Evolutionary conservation across 331 rosid genomes (phyloP), one percentile per base, ranked within the genome.

Genomic region (Pyrus hybrid): DNA sequence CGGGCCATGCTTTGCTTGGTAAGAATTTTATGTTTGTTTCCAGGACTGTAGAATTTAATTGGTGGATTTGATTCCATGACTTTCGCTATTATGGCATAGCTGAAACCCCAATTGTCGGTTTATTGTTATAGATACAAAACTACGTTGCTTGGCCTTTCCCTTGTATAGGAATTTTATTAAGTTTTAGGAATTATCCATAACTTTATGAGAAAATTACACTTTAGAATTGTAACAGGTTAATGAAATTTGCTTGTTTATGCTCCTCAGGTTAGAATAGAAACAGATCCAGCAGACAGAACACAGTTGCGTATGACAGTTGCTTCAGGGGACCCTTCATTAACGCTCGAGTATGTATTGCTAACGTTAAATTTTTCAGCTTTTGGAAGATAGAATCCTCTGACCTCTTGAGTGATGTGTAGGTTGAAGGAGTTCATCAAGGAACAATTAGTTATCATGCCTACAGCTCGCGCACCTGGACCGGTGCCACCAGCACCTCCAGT

Each of bases 281-380:
- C 99, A 8, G 99, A 95, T 82, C 99, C 99, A 68, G 97, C 99
- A 13, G 99, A 92, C 86, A 86, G 99, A 83, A 95, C 98, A 73
- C 99, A 95, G 84, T 79, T 95, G 81, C 97, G 99, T 54, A 87
- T 95, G 99, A 95, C 99, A 13, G 91, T 95, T 82, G 93, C 91
- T 80, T 92, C 99, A 7, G 99, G 99, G 87, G 99, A 95, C 79
- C 97, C 98, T 41, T 33, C 86, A 5, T 82, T 95, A 77, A 92
- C 99, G 54, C 83, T 82, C 14, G 98, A 95, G 99, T 95, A 92
- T 17, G 98, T 43, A 67, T 62, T 43, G 73, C 11, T 54, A 20
- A 72, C 53, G 28, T 68, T 35, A 67, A 47, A 51, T 23, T 51
- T 63, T 63, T 57, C 29, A 9, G 26, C 14, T 10, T 23, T 13